These are phyloP conservation scores for Fagopyrum esculentum DNA, from an alignment of 148 eudicot genomes.

Conservation along the genomic window DNA sequence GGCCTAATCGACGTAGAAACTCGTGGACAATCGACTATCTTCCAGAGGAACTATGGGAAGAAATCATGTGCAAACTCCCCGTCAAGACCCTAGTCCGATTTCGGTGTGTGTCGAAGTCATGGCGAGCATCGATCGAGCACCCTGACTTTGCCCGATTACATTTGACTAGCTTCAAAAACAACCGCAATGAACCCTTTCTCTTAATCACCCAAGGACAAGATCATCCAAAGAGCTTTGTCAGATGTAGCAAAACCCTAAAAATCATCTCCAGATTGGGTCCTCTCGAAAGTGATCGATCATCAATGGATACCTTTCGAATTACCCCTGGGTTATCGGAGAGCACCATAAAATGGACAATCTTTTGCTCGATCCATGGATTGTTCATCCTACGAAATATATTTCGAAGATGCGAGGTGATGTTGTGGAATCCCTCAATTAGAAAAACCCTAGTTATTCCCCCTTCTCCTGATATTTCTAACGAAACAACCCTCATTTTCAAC, in stretches of 20 bases:
- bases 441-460: background rate
- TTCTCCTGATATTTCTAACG: background rate
- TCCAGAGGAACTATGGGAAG: background rate
- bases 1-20: too few species aligned
- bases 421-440: constrained; percentile 6
- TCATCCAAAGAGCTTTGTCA: background rate
- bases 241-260: background rate
- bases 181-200: background rate
- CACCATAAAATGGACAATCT: background rate
- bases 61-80: background rate
- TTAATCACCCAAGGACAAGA: background rate
- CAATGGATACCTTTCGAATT: background rate
- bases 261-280: background rate
- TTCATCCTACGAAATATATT: background rate
- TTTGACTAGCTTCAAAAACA: background rate
- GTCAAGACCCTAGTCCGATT: background rate
- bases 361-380: background rate
- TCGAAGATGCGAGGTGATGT: background rate
- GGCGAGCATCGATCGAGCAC: background rate
- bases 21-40: background rate
- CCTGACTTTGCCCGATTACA: background rate
- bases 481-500: background rate
- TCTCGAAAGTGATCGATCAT: background rate
- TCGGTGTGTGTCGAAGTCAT: background rate
- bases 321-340: background rate